Base-by-base conservation (phyloP, 2,329 filamentous ascomycete genomes). In the Pyrenochaeta sp. region DNA sequence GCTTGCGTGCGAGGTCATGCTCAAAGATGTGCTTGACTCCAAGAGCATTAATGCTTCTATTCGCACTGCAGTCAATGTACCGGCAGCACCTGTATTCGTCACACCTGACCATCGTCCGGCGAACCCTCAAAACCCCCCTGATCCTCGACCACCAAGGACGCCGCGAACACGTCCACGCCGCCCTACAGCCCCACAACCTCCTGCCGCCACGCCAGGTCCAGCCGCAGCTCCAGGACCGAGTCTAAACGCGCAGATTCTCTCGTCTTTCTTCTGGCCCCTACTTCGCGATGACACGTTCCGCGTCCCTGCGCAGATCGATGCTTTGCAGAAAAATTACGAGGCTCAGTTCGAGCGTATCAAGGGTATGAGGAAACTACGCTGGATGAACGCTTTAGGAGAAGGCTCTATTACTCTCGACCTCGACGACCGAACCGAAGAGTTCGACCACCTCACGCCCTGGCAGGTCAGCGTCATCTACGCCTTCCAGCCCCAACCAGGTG, bases 1-100 rank as follows among this genome's bases (percentile, higher is more conserved):
- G 31, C 94, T 97, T 67, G 89, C 89, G 35, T 96, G 92, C 70
- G 93, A 99, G 66, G 94, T 99, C 61, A 99, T 99, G 94, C 82
- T 99, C 44, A 89, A 88, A 53, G 94, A 99, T 67, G 88, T 97
- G 23, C 82, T 88, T 54, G 92, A 96, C 63, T 96, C 91, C 1
- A 80, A 81, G 48, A 81, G 83, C 28, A 83, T 95, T 46, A 89
- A 96, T 64, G 74, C 78, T 6, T 76, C 81, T 3, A 69, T 68
- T 5, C 63, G 48, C 28, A 58, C 60, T 24, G 53, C 61, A 4
- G 55, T 50, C 41, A 49, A 24, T 9, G 31, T 15, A 24, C 36
- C 45, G n/a, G 29, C 36, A 13, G 13, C 44, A 6, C 41, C 50
- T 7, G 46, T 46, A 3, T 40, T 53, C 7, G 48, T 44, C 14